Conservation (phyloP, 345 rosid genomes). For the Durio zibethinus region DNA sequence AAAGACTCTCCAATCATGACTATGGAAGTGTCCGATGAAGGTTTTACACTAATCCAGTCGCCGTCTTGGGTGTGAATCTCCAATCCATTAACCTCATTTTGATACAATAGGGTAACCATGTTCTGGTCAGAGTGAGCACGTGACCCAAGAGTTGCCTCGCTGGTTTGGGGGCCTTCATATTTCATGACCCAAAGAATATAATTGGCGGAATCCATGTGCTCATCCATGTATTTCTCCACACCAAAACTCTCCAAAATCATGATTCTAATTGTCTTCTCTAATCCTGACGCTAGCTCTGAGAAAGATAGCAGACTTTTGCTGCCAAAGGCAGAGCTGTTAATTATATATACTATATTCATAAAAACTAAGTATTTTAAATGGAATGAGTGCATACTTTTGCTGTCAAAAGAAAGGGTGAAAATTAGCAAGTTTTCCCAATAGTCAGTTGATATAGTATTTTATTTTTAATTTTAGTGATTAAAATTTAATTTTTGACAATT, state of each 20-base stretch:
- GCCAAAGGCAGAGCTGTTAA: not conserved
- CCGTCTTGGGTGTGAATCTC: conserved; percentile 32
- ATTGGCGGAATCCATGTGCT: conserved; percentile 6
- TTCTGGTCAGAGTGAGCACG: conserved; percentile 27
- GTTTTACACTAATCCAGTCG: conserved; percentile 21
- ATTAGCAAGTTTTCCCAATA: no score
- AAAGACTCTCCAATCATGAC: conserved; percentile 17
- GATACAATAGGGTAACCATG: conserved; percentile 23
- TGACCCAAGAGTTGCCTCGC: conserved; percentile 33
- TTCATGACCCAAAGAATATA: conserved; percentile 14
- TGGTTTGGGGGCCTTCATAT: conserved; percentile 27
- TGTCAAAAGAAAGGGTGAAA: not conserved
- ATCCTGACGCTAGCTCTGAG: not conserved
- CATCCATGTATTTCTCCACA: conserved; percentile 23
- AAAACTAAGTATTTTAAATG: not conserved
- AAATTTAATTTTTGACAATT: no score
- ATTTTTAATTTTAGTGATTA: no score
- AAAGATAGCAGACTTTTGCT: conserved; percentile 18
- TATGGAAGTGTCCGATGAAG: conserved; percentile 2
- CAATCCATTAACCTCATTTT: conserved; percentile 30
- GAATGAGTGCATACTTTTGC: not conserved
- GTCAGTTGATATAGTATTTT: no score
- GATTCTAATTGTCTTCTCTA: conserved; percentile 13
- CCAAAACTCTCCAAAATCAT: conserved; percentile 32
- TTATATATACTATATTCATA: not conserved